Percentiles rank a stretch among this genome's conserved stretches.
Evolutionary conservation across 2,329 filamentous ascomycete species (phyloP).

Genomic region (Fusarium sp.): DNA sequence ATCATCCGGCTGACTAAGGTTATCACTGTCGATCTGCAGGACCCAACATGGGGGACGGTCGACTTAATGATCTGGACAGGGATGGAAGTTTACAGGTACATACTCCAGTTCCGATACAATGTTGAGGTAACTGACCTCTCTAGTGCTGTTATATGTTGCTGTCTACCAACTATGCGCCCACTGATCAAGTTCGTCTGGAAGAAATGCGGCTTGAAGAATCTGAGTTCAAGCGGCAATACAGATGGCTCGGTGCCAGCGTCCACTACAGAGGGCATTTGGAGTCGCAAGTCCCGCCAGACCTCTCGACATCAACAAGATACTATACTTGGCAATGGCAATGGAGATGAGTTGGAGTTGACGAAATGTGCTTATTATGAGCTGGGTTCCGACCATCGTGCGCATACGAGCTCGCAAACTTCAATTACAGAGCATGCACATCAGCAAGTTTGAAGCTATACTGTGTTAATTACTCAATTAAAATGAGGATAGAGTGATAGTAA

Average conservation of each 20-base stretch:
- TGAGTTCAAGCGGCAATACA: neutral
- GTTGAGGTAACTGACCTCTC: too few relatives aligned
- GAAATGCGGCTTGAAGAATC: neutral
- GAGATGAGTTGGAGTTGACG: neutral
- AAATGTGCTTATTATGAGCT: conserved; percentile 4
- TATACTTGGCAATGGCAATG: neutral
- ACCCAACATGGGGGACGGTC: conserved; percentile 13
- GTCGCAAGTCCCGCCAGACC: neutral
- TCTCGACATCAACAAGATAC: neutral
- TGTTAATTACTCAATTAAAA: too few relatives aligned
- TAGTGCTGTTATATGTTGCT: conserved; percentile 6
- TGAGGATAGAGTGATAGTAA: too few relatives aligned
- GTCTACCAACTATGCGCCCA: neutral
- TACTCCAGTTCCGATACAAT: too few relatives aligned
- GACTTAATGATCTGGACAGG: conserved; percentile 12
- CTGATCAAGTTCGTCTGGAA: neutral
- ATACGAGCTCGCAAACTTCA: neutral
- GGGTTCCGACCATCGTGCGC: neutral
- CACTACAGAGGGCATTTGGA: neutral
- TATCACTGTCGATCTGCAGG: neutral
- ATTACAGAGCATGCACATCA: neutral
- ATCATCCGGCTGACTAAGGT: conserved; percentile 12
- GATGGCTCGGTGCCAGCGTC: neutral
- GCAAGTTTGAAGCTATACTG: too few relatives aligned
- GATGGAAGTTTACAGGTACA: conserved; percentile 5